Evolutionary conservation across 2,329 filamentous ascomycete genomes (phyloP).

Genomic region (Apiospora phragmitis): DNA sequence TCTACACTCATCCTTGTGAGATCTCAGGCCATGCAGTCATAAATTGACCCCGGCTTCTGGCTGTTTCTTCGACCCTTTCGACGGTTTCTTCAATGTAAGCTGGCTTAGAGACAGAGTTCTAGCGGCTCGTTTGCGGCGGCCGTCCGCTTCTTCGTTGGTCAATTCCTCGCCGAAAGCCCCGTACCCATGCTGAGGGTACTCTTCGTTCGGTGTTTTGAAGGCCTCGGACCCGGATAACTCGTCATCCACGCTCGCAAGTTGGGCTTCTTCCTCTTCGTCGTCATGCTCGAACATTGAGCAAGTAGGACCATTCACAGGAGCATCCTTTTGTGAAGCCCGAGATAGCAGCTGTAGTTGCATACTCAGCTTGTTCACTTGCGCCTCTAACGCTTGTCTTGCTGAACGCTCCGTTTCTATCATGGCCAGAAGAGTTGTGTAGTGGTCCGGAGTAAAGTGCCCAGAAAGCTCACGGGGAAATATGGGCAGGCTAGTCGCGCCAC

Average conservation of each 20-base stretch:
- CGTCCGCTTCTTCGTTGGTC: constrained; percentile 36
- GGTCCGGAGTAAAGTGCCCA: constrained; percentile 41
- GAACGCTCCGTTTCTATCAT: constrained; percentile 59
- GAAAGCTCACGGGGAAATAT: constrained; percentile 35
- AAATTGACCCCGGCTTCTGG: constrained; percentile 26
- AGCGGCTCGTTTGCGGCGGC: constrained; percentile 52
- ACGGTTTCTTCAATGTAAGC: constrained; percentile 49
- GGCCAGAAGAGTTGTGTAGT: constrained; percentile 50
- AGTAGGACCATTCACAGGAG: constrained; percentile 31
- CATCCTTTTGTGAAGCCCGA: constrained; percentile 37
- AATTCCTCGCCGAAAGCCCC: constrained; percentile 46
- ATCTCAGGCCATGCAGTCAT: constrained; percentile 32
- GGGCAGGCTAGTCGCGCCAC: constrained; percentile 47
- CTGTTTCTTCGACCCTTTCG: constrained; percentile 30
- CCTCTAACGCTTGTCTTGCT: constrained; percentile 56
- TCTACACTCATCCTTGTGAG: neutral
- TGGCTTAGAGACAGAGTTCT: constrained; percentile 66
- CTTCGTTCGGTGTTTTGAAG: constrained; percentile 54
- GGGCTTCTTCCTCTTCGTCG: constrained; percentile 40
- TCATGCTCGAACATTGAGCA: constrained; percentile 42
- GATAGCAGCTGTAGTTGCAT: constrained; percentile 50
- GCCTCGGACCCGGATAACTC: constrained; percentile 41
- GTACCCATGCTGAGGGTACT: constrained; percentile 36
- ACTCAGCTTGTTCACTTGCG: constrained; percentile 54
- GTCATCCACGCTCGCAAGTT: constrained; percentile 25